Evolutionary conservation across 2,329 filamentous ascomycete genomes (phyloP).

Genomic region (Talaromyces sp.): DNA sequence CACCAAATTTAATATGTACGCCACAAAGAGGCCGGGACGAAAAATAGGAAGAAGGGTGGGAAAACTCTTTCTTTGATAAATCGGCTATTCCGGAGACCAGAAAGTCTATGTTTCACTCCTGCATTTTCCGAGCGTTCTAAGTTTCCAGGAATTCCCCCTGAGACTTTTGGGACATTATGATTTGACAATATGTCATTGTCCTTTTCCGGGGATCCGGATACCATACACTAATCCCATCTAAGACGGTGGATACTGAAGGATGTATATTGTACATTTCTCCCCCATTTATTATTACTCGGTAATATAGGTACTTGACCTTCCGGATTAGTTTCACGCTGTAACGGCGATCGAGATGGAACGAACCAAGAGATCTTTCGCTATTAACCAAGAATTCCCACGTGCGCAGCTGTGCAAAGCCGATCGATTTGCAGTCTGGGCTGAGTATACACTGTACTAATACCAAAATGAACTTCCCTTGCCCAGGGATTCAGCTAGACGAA

Average conservation of each 20-base stretch:
- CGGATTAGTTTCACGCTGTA: not conserved
- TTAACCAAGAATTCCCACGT: not conserved
- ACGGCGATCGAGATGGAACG: not conserved
- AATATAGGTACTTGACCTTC: too few species aligned
- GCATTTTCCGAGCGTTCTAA: not conserved
- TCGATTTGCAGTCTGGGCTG: not conserved
- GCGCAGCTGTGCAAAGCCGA: not conserved
- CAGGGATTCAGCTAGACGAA: not conserved
- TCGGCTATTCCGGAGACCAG: not conserved
- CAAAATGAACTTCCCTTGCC: not conserved
- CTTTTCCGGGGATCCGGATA: not conserved
- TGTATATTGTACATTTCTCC: not conserved
- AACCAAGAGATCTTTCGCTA: not conserved
- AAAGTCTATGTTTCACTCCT: not conserved
- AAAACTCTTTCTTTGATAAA: not conserved
- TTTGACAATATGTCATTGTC: not conserved
- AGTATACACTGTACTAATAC: not conserved
- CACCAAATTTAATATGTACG: not conserved
- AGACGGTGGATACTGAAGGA: not conserved
- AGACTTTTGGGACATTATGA: too few species aligned
- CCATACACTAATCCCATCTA: not conserved
- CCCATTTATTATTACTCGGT: not conserved
- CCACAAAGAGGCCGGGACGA: not conserved
- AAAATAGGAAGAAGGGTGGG: not conserved
- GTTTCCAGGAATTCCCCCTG: not conserved